Evolutionary conservation across 495 filamentous ascomycete species (phyloP).

Genomic region (Xylaria nigripes): DNA sequence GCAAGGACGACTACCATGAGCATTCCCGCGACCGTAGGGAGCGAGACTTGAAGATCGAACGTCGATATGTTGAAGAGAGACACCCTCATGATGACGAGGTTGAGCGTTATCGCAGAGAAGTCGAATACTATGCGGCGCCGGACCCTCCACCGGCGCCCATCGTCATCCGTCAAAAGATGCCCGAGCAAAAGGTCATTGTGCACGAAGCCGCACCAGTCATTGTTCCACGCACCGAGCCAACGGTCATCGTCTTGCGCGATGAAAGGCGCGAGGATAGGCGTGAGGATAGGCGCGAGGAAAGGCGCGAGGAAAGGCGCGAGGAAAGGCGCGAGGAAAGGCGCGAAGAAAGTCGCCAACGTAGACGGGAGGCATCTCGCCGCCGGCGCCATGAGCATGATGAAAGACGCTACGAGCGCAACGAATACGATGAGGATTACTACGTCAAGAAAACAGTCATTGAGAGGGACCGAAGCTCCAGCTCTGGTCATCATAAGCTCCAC

Average conservation of each 20-base stretch:
- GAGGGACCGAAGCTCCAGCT: conserved; percentile 49
- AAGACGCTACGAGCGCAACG: conserved; percentile 48
- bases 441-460: conserved; percentile 35
- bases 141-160: conserved; percentile 46
- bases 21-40: conserved; percentile 29
- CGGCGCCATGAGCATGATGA: conserved; percentile 16
- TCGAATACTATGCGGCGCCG: conserved; percentile 56
- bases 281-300: conserved; percentile 52
- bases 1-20: conserved; percentile 29
- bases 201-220: conserved; percentile 63
- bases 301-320: background rate
- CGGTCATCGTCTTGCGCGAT: conserved; percentile 61
- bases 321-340: conserved; percentile 24
- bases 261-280: conserved; percentile 40
- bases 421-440: conserved; percentile 38
- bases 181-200: conserved; percentile 65
- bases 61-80: conserved; percentile 36
- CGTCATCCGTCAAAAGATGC: conserved; percentile 54
- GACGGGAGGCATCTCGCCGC: too few relatives aligned
- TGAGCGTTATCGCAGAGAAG: conserved; percentile 56
- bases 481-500: conserved; percentile 60
- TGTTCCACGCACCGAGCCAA: conserved; percentile 54
- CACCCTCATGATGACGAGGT: conserved; percentile 42
- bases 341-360: too few relatives aligned
- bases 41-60: conserved; percentile 40